Evolutionary conservation across 2,329 filamentous ascomycete species (phyloP), one percentile per base, ranked within the genome.

Genomic region (Graphilbum fragrans): DNA sequence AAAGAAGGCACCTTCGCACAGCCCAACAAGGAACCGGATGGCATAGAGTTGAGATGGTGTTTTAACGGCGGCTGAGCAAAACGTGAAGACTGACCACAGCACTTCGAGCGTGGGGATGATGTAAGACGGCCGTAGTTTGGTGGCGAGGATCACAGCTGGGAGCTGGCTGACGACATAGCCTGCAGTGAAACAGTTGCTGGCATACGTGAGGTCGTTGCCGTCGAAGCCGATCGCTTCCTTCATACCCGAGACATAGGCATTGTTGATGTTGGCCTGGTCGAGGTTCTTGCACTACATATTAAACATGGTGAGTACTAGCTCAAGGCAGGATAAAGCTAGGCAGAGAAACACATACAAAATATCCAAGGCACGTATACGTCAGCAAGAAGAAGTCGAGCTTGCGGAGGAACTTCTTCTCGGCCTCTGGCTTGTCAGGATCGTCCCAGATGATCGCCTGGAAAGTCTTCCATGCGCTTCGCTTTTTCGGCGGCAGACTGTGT

Each of bases 331-430:
- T n/a, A n/a, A 44, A 50, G 16, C 44, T 74, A 61, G 29, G 32
- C 31, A 40, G 21, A 35, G n/a, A n/a, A n/a, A n/a, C n/a, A n/a
- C n/a, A n/a, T n/a, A n/a, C n/a, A n/a, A n/a, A n/a, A n/a, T n/a
- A n/a, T n/a, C n/a, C n/a, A n/a, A n/a, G n/a, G n/a, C n/a, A n/a
- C n/a, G n/a, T n/a, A 23, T 78, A 79, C 0, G 70, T 74, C 37
- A 80, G 55, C 48, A 78, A 77, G 57, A 77, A 78, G 51, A 77
- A 77, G 53, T 79, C 74, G 32, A 42, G 36, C 39, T 46, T 46
- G 14, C 39, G 45, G 11, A 46, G 33, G 27, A 46, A 43, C 34
- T 41, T 42, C 27, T 49, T 27, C 65, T 51, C 20, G 2, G 4
- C 11, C 2, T 10, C 35, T 2, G 42, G 19, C 38, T 44, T 44